phyloP scores from a whole-genome alignment of 768 basidiomycete genomes.

The Cytidiella melzeri region DNA sequence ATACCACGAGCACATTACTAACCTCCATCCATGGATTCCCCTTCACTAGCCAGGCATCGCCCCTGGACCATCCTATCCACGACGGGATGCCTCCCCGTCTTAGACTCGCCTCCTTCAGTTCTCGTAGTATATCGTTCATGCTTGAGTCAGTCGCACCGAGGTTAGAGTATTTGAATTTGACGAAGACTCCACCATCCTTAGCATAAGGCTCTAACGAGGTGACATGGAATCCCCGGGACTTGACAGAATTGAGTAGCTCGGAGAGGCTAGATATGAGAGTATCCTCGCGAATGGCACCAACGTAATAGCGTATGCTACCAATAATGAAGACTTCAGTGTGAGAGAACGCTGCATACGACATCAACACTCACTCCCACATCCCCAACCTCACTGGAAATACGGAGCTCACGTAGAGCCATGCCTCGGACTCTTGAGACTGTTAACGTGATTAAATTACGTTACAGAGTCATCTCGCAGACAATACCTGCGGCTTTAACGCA shows the following conservation, averaged over 20 bases:
- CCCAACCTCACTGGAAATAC: slow-evolving; percentile 72
- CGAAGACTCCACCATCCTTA: slow-evolving; percentile 87
- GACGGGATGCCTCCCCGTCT: slow-evolving; percentile 54
- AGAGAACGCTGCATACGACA: slow-evolving; percentile 1
- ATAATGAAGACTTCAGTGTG: background rate
- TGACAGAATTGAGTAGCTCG: slow-evolving; percentile 44
- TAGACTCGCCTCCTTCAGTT: slow-evolving; percentile 37
- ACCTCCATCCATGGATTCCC: slow-evolving; percentile 83
- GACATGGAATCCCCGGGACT: slow-evolving; percentile 53
- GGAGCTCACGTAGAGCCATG: slow-evolving; percentile 69
- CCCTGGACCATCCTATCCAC: slow-evolving; percentile 49
- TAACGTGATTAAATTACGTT: no score
- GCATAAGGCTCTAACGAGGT: slow-evolving; percentile 54
- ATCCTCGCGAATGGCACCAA: slow-evolving; percentile 57
- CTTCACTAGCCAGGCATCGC: slow-evolving; percentile 65
- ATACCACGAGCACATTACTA: slow-evolving; percentile 8
- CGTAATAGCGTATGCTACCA: slow-evolving; percentile 54
- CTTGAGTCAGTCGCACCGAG: slow-evolving; percentile 30
- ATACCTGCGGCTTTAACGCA: no score
- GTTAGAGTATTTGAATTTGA: slow-evolving; percentile 57
- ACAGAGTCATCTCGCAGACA: no score
- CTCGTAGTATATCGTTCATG: slow-evolving; percentile 42
- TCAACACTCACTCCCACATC: slow-evolving; percentile 59
- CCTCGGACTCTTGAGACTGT: slow-evolving; percentile 26
- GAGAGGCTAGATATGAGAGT: slow-evolving; percentile 44